These are phyloP conservation scores for Malus hybrid DNA, from an alignment of 331 rosid genomes.

Conservation along the genomic window DNA sequence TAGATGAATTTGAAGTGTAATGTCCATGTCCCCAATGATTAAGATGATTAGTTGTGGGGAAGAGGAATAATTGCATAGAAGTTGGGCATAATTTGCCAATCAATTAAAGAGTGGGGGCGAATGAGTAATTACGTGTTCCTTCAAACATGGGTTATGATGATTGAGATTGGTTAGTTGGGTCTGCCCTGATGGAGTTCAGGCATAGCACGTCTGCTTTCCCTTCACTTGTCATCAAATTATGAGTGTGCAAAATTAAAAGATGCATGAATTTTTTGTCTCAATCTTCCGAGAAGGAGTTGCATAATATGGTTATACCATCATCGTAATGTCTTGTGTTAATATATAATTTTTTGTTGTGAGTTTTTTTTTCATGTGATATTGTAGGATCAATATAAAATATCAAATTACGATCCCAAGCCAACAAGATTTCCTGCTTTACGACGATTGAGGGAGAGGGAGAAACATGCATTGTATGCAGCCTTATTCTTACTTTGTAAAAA, in stretches of 20 bases:
- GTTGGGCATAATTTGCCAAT: constrained; percentile 34
- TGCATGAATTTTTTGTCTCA: no score
- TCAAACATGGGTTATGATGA: constrained; percentile 22
- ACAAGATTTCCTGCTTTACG: no score
- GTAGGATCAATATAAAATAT: no score
- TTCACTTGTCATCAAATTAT: background rate
- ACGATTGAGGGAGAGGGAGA: no score
- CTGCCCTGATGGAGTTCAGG: constrained; percentile 27
- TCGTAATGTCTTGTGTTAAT: no score
- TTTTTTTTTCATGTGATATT: no score
- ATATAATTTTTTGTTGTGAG: no score
- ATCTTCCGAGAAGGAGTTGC: no score
- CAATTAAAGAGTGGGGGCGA: constrained; percentile 12
- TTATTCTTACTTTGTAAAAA: fast-evolving
- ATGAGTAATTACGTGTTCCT: constrained; percentile 15
- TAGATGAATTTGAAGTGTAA: background rate
- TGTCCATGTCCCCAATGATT: background rate
- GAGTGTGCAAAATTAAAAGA: no score
- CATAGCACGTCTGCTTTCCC: constrained; percentile 31
- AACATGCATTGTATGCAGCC: fast-evolving
- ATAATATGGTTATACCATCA: no score
- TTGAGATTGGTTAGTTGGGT: constrained; percentile 28
- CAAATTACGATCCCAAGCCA: fast-evolving
- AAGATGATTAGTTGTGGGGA: constrained; percentile 18
- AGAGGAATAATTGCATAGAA: constrained; percentile 4